These are phyloP conservation scores for Fomitopsis serialis DNA, from an alignment of 768 basidiomycete genomes.

Conservation along the genomic window DNA sequence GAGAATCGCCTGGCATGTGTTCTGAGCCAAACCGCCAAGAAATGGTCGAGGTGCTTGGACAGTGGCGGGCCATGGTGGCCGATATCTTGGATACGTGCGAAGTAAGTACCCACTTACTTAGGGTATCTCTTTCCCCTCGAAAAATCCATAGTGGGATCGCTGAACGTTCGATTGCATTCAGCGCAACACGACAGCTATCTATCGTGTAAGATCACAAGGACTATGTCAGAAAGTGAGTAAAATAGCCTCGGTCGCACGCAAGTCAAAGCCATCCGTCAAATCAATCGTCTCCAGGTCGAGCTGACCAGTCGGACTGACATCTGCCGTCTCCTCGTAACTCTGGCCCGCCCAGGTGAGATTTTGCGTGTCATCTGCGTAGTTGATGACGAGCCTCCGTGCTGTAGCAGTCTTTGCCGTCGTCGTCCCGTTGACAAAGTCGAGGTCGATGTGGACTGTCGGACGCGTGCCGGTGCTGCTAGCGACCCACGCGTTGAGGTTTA, in stretches of 20 bases:
- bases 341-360: slow-evolving; percentile 22
- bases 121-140: too few relatives aligned
- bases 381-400: slow-evolving; percentile 17
- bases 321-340: slow-evolving; percentile 20
- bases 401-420: slow-evolving; percentile 1
- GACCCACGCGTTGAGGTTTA: slow-evolving; percentile 50
- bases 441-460: slow-evolving; percentile 33
- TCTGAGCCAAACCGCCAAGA: too few relatives aligned
- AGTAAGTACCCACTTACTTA: too few relatives aligned
- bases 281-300: slow-evolving; percentile 12
- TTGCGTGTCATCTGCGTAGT: slow-evolving; percentile 21
- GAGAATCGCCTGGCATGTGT: too few relatives aligned
- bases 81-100: too few relatives aligned
- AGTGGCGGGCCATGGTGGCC: too few relatives aligned
- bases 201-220: too few relatives aligned
- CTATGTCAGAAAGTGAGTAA: slow-evolving; percentile 13
- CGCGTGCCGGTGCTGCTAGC: slow-evolving; percentile 28
- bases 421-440: slow-evolving; percentile 15
- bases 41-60: too few relatives aligned
- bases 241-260: slow-evolving; percentile 21
- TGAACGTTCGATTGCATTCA: not conserved
- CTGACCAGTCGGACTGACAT: slow-evolving; percentile 14
- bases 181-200: too few relatives aligned
- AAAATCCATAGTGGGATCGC: too few relatives aligned
- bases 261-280: slow-evolving; percentile 15